These are phyloP conservation scores for Cicer chorassanicum DNA, from an alignment of 306 rosid species.

Conservation along the genomic window DNA sequence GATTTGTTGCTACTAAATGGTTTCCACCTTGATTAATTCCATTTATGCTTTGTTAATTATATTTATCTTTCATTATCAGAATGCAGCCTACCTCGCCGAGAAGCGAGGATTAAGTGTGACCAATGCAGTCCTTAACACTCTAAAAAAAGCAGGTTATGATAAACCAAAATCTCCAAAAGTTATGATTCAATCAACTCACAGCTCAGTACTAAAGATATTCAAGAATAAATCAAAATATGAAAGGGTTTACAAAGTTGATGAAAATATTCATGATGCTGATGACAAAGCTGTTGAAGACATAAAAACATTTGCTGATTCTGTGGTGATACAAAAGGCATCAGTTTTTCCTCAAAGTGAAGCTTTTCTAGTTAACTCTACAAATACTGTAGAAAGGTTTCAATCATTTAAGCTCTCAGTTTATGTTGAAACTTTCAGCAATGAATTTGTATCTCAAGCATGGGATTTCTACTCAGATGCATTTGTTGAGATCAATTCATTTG, in stretches of 20 bases:
- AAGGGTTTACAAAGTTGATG: conserved; percentile 70
- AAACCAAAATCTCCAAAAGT: conserved; percentile 54
- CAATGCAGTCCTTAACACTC: conserved; percentile 54
- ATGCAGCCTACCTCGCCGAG: conserved; percentile 77
- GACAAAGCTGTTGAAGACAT: conserved; percentile 60
- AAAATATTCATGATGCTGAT: conserved; percentile 50
- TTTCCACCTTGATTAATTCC: conserved; percentile 16
- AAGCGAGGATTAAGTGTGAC: conserved; percentile 52
- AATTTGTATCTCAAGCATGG: conserved; percentile 94
- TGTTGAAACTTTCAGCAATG: conserved; percentile 82
- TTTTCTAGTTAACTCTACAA: conserved; percentile 53
- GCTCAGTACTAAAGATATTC: conserved; percentile 67
- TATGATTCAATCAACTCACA: conserved; percentile 75
- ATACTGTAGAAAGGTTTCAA: conserved; percentile 52
- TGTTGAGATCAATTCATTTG: conserved; percentile 78
- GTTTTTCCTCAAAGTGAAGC: conserved; percentile 51
- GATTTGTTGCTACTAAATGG: background rate
- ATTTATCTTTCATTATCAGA: conserved; percentile 52
- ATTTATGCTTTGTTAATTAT: conserved; percentile 12
- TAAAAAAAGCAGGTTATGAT: conserved; percentile 66
- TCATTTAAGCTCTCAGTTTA: conserved; percentile 63
- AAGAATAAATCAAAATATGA: conserved; percentile 59
- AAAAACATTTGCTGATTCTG: conserved; percentile 74
- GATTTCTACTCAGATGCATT: conserved; percentile 88
- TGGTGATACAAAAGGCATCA: conserved; percentile 67